These are phyloP conservation scores for Epichloe typhina DNA, from an alignment of 2,329 filamentous ascomycete species.

Conservation along the genomic window DNA sequence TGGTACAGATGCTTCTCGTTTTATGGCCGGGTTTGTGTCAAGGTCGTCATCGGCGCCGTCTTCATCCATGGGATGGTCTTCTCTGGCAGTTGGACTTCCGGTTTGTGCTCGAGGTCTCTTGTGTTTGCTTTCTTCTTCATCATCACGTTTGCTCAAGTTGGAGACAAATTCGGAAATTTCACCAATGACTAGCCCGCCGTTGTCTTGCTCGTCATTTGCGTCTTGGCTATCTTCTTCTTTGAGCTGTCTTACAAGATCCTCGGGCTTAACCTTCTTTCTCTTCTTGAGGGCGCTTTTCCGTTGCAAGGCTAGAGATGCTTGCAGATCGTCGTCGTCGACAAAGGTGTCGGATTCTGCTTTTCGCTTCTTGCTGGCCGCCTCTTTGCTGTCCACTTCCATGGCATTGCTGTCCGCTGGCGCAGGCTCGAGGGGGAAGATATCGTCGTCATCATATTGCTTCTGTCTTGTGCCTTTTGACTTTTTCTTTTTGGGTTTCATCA, in stretches of 20 bases:
- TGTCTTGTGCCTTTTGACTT: slow-evolving; percentile 66
- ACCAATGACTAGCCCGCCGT: slow-evolving; percentile 71
- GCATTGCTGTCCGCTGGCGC: slow-evolving; percentile 27
- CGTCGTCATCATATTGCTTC: slow-evolving; percentile 51
- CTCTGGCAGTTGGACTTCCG: slow-evolving; percentile 15
- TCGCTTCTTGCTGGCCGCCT: slow-evolving; percentile 42
- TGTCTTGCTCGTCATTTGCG: slow-evolving; percentile 22
- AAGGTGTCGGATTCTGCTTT: slow-evolving; percentile 55
- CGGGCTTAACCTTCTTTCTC: slow-evolving; percentile 72
- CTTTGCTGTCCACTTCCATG: slow-evolving; percentile 68
- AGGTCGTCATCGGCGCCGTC: slow-evolving; percentile 10
- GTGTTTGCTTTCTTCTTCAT: slow-evolving; percentile 40
- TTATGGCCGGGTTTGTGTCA: slow-evolving; percentile 11
- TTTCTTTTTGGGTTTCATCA: slow-evolving; percentile 93
- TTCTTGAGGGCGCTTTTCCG: slow-evolving; percentile 78
- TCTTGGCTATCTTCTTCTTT: slow-evolving; percentile 43
- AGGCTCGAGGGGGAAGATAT: slow-evolving; percentile 35
- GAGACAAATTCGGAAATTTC: slow-evolving; percentile 93
- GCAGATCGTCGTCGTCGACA: slow-evolving; percentile 85
- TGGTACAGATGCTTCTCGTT: slow-evolving; percentile 5
- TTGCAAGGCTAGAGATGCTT: slow-evolving; percentile 73
- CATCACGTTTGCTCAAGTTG: slow-evolving; percentile 58
- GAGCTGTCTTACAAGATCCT: slow-evolving; percentile 75
- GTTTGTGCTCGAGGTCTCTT: slow-evolving; percentile 18
- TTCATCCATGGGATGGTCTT: slow-evolving; percentile 19